Conservation (phyloP, 2,329 filamentous ascomycete genomes). For the Diaporthe batatas region DNA sequence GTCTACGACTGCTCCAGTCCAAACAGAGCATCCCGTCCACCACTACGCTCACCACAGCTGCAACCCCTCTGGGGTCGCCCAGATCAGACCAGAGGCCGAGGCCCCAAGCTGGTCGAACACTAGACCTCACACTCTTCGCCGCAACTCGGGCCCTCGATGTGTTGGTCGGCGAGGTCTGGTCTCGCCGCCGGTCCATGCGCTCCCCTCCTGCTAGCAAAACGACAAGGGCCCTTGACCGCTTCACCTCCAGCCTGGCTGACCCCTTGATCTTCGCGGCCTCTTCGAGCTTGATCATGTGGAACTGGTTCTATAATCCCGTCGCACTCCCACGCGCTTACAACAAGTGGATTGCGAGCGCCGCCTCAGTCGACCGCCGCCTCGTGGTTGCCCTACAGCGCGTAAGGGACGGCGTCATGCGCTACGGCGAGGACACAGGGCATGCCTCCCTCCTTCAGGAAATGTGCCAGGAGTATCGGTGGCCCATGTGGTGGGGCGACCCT, state of each 20-base stretch:
- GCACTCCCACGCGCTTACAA: constrained; percentile 80
- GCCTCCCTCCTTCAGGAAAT: constrained; percentile 76
- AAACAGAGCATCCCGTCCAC: constrained; percentile 56
- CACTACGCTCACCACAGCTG: constrained; percentile 39
- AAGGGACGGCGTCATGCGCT: constrained; percentile 73
- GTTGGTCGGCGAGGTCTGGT: constrained; percentile 75
- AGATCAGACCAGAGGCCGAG: constrained; percentile 1
- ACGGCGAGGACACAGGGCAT: constrained; percentile 80
- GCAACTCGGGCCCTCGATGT: constrained; percentile 80
- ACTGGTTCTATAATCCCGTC: constrained; percentile 84
- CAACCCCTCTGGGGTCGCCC: constrained; percentile 15
- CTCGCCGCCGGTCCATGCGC: constrained; percentile 60
- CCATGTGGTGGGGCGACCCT: constrained; percentile 80
- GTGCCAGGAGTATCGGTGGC: constrained; percentile 78
- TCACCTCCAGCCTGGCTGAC: constrained; percentile 66
- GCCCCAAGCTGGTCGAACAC: constrained; percentile 75
- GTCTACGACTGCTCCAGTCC: constrained; percentile 69
- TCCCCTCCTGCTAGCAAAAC: constrained; percentile 44
- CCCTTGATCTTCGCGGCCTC: constrained; percentile 79
- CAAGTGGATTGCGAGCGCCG: constrained; percentile 84
- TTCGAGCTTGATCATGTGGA: constrained; percentile 85
- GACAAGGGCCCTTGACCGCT: constrained; percentile 53
- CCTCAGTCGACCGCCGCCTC: constrained; percentile 80
- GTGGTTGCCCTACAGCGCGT: constrained; percentile 79
- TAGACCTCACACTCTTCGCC: constrained; percentile 87